These are phyloP conservation scores for Mycosphaerella arachidis DNA, from an alignment of 2,329 filamentous ascomycete species.

Conservation along the genomic window DNA sequence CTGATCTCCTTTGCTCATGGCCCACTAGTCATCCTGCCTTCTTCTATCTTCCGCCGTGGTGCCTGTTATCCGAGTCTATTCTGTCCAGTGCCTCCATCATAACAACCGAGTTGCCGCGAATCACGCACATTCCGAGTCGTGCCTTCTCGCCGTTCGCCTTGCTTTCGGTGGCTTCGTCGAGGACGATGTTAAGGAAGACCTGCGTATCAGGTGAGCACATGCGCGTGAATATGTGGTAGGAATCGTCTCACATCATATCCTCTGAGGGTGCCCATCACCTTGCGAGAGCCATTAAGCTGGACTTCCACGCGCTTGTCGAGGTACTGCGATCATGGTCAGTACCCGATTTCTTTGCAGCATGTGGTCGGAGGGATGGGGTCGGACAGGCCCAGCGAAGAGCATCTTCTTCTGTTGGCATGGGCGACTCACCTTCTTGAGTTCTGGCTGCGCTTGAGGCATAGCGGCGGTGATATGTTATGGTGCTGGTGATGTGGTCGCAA, in stretches of 20 bases:
- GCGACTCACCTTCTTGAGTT: slow-evolving; percentile 84
- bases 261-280: slow-evolving; percentile 88
- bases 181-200: slow-evolving; percentile 97
- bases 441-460: slow-evolving; percentile 99
- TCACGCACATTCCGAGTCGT: slow-evolving; percentile 69
- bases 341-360: not conserved
- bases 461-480: slow-evolving; percentile 9
- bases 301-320: slow-evolving; percentile 99
- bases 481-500: not conserved
- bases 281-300: slow-evolving; percentile 94
- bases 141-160: slow-evolving; percentile 88
- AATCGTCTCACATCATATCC: slow-evolving; percentile 79
- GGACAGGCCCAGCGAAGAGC: not conserved
- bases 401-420: not conserved
- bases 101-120: slow-evolving; percentile 95
- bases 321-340: slow-evolving; percentile 58
- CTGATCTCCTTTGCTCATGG: not conserved
- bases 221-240: not conserved
- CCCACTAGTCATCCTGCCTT: not conserved
- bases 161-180: slow-evolving; percentile 95
- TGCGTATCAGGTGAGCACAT: slow-evolving; percentile 36
- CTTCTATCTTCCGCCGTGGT: slow-evolving; percentile 14
- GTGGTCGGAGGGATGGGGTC: not conserved
- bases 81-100: slow-evolving; percentile 70
- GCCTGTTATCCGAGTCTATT: slow-evolving; percentile 32